Base-by-base conservation (phyloP, 768 basidiomycete genomes). In the Mycena crocata region DNA sequence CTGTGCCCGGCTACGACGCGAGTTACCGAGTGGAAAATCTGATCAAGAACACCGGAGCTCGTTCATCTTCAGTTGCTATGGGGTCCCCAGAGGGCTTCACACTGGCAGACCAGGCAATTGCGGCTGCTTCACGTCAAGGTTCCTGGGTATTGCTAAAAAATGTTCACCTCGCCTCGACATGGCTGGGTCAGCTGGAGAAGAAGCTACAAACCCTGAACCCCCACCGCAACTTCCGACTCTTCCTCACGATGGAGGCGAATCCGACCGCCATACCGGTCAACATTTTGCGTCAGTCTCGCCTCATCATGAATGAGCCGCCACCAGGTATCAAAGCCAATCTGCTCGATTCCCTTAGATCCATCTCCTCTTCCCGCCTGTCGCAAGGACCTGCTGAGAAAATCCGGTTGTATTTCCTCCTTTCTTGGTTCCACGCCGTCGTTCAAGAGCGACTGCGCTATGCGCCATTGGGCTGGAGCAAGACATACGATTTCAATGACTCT, bases 351-450 rank as follows among this genome's bases (percentile, higher is more conserved):
- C 84, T 98, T 26, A 86, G 89, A 44, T 86, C 85, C 67, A 93
- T 98, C 49, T 76, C 90, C 2, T 82, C 91, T 0, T 79, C 89
- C 13, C 90, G 93, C 26, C 85, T 96, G 50, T 81, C 89, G 1
- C 89, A 93, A 75, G 98, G 97, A 7, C 97, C 97, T 10, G 90
- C 90, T 3, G 98, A 99, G 80, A 98, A 98, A 77, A 85, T 91
- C 42, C 89, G 98, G 7, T 79, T 99, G 50, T 96, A 97, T 80
- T 98, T 98, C 91, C 84, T 98, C 35, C 87, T 99, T 32, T 94
- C 98, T 1, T 99, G 97, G 96, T 98, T 99, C 92, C 98, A 99
- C 74, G 96, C 98, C 15, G 89, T 99, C 23, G 91, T 99, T 1
- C 96, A 98, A 80, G 98, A 99, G 78, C 94, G 98, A 67, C 84